Conservation (phyloP, 2,329 filamentous ascomycete species). For the Penicillium sp. region DNA sequence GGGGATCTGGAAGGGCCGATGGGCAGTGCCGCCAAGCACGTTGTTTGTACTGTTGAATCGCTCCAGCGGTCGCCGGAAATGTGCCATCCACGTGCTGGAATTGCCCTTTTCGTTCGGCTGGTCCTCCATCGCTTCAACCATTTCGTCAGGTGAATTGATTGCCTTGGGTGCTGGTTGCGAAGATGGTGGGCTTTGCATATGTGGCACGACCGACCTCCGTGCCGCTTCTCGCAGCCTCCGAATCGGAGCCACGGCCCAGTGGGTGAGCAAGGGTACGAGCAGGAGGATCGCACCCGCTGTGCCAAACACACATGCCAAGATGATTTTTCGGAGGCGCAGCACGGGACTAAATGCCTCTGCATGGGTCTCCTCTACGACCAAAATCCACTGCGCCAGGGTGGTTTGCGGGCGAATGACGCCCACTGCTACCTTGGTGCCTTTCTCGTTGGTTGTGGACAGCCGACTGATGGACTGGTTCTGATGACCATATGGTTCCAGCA, state of each 20-base stretch:
- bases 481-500: slow-evolving; percentile 54
- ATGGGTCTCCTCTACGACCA: slow-evolving; percentile 76
- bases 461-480: slow-evolving; percentile 71
- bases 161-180: neutral
- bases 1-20: slow-evolving; percentile 74
- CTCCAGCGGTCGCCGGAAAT: slow-evolving; percentile 15
- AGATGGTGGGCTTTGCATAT: slow-evolving; percentile 33
- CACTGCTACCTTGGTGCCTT: slow-evolving; percentile 70
- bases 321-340: slow-evolving; percentile 72
- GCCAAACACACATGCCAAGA: slow-evolving; percentile 83
- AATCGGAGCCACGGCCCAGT: slow-evolving; percentile 80
- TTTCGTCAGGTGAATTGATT: neutral
- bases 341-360: slow-evolving; percentile 78
- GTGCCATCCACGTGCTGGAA: slow-evolving; percentile 18
- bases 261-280: slow-evolving; percentile 75
- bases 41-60: slow-evolving; percentile 18
- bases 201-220: slow-evolving; percentile 69
- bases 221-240: slow-evolving; percentile 75
- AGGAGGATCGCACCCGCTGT: slow-evolving; percentile 74
- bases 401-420: slow-evolving; percentile 74
- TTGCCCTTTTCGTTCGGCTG: slow-evolving; percentile 23
- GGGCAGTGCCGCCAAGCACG: neutral
- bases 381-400: slow-evolving; percentile 75
- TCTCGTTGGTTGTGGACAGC: slow-evolving; percentile 73
- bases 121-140: slow-evolving; percentile 4